These are phyloP conservation scores for Ustilago cynodontis DNA, from an alignment of 1,284 basidiomycete genomes.

Conservation along the genomic window DNA sequence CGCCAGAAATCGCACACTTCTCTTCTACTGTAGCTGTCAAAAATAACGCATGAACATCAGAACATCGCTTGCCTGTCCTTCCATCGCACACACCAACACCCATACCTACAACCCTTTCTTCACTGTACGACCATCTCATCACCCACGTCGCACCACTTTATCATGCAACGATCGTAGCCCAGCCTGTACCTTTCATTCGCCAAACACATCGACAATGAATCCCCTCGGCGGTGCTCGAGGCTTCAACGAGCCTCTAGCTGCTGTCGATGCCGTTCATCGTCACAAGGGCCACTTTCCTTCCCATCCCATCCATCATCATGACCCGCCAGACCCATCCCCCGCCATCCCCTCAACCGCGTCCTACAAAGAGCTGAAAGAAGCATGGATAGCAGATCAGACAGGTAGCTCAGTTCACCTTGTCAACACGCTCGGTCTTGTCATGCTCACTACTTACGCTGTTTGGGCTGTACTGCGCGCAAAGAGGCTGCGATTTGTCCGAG, in stretches of 20 bases:
- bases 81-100: background rate
- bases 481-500: constrained; percentile 25
- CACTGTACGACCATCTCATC: background rate
- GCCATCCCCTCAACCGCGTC: background rate
- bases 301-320: background rate
- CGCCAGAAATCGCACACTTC: background rate
- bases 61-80: background rate
- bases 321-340: constrained; percentile 6
- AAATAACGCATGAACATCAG: background rate
- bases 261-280: constrained; percentile 31
- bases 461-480: constrained; percentile 26
- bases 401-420: constrained; percentile 83
- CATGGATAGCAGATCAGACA: constrained; percentile 83
- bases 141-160: background rate
- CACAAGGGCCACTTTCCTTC: constrained; percentile 14
- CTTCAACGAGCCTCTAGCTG: constrained; percentile 24
- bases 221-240: constrained; percentile 9
- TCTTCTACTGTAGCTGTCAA: constrained; percentile 1
- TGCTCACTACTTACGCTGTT: constrained; percentile 76
- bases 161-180: constrained; percentile 3
- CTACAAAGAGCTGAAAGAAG: constrained; percentile 88
- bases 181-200: background rate
- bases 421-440: constrained; percentile 80
- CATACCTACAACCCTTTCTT: background rate
- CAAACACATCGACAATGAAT: constrained; percentile 17